These are phyloP conservation scores for Polychaeton citri DNA, from an alignment of 2,329 filamentous ascomycete genomes.

Conservation along the genomic window DNA sequence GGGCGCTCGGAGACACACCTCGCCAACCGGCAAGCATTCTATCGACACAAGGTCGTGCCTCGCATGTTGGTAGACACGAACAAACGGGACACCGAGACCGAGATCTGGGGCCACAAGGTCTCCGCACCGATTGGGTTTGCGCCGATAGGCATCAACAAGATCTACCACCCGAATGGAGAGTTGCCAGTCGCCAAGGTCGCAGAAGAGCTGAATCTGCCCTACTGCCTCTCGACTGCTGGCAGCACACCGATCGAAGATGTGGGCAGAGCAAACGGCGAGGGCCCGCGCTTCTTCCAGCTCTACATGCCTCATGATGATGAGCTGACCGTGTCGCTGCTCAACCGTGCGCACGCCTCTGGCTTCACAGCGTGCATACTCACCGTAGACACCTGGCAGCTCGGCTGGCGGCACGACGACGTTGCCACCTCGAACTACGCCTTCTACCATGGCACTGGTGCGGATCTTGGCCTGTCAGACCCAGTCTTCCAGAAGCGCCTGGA, in stretches of 20 bases:
- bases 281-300: constrained; percentile 47
- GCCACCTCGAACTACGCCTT: constrained; percentile 48
- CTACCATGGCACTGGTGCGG: constrained; percentile 46
- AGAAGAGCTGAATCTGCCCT: constrained; percentile 45
- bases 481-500: constrained; percentile 43
- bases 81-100: constrained; percentile 41
- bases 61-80: constrained; percentile 50
- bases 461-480: constrained; percentile 45
- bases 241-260: constrained; percentile 45
- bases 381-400: constrained; percentile 51
- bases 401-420: constrained; percentile 47
- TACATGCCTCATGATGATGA: constrained; percentile 53
- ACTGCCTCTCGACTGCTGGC: constrained; percentile 46
- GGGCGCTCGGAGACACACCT: constrained; percentile 40
- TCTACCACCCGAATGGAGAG: constrained; percentile 47
- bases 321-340: constrained; percentile 42
- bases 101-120: constrained; percentile 47
- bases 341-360: constrained; percentile 40
- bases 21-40: constrained; percentile 51
- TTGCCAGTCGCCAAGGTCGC: constrained; percentile 47
- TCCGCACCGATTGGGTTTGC: constrained; percentile 51
- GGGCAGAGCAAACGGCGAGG: constrained; percentile 38
- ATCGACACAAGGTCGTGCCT: constrained; percentile 49
- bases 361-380: constrained; percentile 48
- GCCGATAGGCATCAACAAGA: constrained; percentile 53